Percentiles rank a stretch among this genome's conserved stretches.
Evolutionary conservation across 768 basidiomycete genomes (phyloP).

Genomic region (Mrakia blollopis): DNA sequence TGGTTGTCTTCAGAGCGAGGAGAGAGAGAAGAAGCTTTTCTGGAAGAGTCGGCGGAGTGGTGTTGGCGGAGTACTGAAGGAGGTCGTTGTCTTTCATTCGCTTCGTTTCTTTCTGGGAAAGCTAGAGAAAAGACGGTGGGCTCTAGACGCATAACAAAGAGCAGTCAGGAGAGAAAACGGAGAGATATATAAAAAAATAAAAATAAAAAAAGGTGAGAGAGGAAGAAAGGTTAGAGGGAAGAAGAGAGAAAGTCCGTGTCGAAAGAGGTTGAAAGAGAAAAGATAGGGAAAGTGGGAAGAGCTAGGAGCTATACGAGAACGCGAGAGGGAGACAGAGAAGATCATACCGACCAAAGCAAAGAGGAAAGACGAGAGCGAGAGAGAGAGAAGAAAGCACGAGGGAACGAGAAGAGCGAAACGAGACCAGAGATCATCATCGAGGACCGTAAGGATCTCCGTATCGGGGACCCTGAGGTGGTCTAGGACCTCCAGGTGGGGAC

Average conservation of each 20-base stretch:
- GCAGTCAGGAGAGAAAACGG: background rate
- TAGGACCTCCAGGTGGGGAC: background rate
- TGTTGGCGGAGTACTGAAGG: background rate
- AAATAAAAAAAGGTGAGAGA: background rate
- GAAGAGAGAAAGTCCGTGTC: background rate
- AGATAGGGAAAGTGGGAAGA: background rate
- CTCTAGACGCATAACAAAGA: background rate
- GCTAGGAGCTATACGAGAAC: background rate
- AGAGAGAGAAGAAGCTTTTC: background rate
- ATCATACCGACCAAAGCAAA: background rate
- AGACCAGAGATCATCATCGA: background rate
- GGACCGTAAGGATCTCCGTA: constrained; percentile 12
- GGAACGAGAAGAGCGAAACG: background rate
- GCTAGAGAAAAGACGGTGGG: background rate
- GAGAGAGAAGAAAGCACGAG: background rate
- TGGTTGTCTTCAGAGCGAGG: background rate
- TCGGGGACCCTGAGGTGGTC: background rate
- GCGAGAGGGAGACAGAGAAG: too few relatives aligned
- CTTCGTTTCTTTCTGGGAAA: background rate
- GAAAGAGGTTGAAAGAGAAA: too few relatives aligned
- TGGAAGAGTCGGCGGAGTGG: background rate
- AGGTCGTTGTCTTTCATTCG: too few relatives aligned
- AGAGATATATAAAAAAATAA: background rate
- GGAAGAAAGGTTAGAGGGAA: background rate
- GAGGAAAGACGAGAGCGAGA: background rate